Evolutionary conservation across 2,329 filamentous ascomycete genomes (phyloP), one percentile per base, ranked within the genome.

Genomic region (Diaporthe longicolla): DNA sequence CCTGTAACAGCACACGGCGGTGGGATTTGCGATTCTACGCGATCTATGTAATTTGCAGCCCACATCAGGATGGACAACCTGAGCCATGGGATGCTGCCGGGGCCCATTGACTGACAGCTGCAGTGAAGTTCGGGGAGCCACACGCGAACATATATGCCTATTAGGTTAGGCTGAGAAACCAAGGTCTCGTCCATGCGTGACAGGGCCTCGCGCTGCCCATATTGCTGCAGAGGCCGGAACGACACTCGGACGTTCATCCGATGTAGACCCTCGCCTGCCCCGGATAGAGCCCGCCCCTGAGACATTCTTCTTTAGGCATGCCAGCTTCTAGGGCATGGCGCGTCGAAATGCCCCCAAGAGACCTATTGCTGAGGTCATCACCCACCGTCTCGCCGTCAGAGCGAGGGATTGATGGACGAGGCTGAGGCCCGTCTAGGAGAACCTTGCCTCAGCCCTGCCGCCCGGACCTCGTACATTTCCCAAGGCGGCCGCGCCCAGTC

Each of bases 181-280:
- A 19, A n/a, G 29, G 32, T 66, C 21, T 24, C 45, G 29, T 52
- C 63, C n/a, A 26, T 66, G 3, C 29, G 43, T 24, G 11, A 15
- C n/a, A 37, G 21, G 21, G 45, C 45, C 21, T 13, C 29, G 32
- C 24, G 21, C 63, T 66, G 13, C 29, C n/a, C 15, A 32, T 37
- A 9, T 52, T 48, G 19, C 19, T 48, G 45, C 32, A 52, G 7
- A 66, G 43, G 43, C 61, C 43, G 35, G 11, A 6, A 37, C 45
- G 45, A 52, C 45, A 37, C 63, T 66, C 63, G 13, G 63, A 52
- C 45, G 63, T 66, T 66, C 45, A 66, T 66, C 63, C 45, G 63
- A 52, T 52, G 4, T 37, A 24, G 29, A 37, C 63, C 63, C 63
- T 66, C 45, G 63, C 29, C 29, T 37, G 17, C 63, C 45, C 61